Evolutionary conservation across 108 stramenopile genomes (phyloP).

Genomic region (Nitzschia putrida): DNA sequence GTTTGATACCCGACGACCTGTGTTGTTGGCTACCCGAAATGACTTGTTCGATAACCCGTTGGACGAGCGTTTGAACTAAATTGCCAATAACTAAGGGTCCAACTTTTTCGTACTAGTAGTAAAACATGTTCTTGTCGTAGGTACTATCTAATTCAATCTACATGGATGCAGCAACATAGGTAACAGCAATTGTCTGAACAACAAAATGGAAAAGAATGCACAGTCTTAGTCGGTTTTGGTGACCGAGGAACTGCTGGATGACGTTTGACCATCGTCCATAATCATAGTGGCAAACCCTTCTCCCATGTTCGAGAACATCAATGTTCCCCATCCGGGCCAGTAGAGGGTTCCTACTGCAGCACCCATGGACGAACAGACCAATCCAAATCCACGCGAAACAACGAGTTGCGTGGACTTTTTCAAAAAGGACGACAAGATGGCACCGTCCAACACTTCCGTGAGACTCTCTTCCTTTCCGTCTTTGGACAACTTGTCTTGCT

Average conservation of each 20-base stretch:
- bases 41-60: conserved; percentile 22
- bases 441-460: conserved; percentile 14
- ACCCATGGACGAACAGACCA: conserved; percentile 39
- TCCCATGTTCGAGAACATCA: conserved; percentile 44
- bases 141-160: too few relatives aligned
- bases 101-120: too few relatives aligned
- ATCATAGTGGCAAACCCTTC: conserved; percentile 33
- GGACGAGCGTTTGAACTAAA: conserved; percentile 21
- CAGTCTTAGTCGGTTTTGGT: not conserved
- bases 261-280: conserved; percentile 35
- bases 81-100: not conserved
- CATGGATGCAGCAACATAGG: too few relatives aligned
- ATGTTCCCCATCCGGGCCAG: conserved; percentile 54
- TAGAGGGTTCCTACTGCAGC: conserved; percentile 45
- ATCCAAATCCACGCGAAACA: conserved; percentile 38
- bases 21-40: conserved; percentile 47
- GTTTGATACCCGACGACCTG: conserved; percentile 64
- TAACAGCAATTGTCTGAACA: too few relatives aligned
- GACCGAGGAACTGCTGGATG: not conserved
- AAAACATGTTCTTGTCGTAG: too few relatives aligned
- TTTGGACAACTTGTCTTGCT: conserved; percentile 1
- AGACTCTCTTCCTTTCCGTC: conserved; percentile 3
- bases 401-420: conserved; percentile 35
- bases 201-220: too few relatives aligned
- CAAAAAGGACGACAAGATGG: conserved; percentile 32